A percentile compares a stretch with the other conserved stretches of the same genome.
These are phyloP conservation scores for Viola pubescens DNA, from an alignment of 441 rosid species.

Conservation along the genomic window DNA sequence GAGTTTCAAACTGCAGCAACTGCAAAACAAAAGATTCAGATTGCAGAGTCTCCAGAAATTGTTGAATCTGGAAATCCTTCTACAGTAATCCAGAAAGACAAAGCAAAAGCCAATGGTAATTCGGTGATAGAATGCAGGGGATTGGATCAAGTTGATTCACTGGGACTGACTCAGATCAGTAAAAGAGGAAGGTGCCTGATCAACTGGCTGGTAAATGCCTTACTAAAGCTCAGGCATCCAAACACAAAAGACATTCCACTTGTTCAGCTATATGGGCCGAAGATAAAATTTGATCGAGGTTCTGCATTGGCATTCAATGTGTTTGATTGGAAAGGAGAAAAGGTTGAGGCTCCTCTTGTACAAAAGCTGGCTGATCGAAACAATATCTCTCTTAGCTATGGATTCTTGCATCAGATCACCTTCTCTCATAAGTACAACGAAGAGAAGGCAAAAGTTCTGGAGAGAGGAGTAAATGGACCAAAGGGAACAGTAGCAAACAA, in stretches of 20 bases:
- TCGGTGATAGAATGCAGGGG: constrained; percentile 45
- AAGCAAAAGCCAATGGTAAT: constrained; percentile 2
- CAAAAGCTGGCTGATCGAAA: constrained; percentile 86
- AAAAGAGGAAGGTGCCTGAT: constrained; percentile 73
- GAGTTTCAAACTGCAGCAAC: constrained; percentile 17
- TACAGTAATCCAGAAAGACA: constrained; percentile 11
- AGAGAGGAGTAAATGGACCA: constrained; percentile 30
- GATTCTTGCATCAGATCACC: constrained; percentile 56
- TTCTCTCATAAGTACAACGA: constrained; percentile 53
- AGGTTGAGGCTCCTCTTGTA: constrained; percentile 62
- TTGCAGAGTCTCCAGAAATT: constrained; percentile 15
- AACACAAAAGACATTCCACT: constrained; percentile 38
- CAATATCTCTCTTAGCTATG: constrained; percentile 61
- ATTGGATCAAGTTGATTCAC: constrained; percentile 65
- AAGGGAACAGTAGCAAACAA: constrained; percentile 20
- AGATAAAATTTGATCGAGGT: constrained; percentile 72
- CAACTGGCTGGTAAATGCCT: constrained; percentile 79
- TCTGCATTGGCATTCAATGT: constrained; percentile 83
- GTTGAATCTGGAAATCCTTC: constrained; percentile 18
- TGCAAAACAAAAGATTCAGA: constrained; percentile 4
- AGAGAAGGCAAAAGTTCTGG: constrained; percentile 47
- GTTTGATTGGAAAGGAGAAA: constrained; percentile 78
- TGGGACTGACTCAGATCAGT: constrained; percentile 50
- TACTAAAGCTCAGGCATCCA: constrained; percentile 71
- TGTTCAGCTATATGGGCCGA: constrained; percentile 75